Evolutionary conservation across 2,329 filamentous ascomycete genomes (phyloP).

Genomic region (Fusarium beomiforme): DNA sequence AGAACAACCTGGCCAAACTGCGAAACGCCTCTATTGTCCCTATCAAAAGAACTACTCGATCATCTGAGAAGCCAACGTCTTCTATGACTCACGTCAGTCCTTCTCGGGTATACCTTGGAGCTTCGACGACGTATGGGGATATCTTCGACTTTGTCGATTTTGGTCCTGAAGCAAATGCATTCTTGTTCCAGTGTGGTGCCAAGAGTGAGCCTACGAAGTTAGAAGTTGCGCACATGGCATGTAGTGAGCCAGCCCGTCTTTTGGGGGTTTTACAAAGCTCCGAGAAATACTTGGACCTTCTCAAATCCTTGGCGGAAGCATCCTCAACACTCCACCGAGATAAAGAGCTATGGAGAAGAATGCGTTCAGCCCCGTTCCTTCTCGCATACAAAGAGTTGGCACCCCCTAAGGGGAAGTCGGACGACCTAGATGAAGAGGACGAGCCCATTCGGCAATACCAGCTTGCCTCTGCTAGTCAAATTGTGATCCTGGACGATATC

Average conservation of each 20-base stretch:
- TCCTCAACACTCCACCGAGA: constrained; percentile 77
- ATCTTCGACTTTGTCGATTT: constrained; percentile 99
- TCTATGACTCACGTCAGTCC: constrained; percentile 65
- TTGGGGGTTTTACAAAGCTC: constrained; percentile 81
- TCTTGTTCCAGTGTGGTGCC: constrained; percentile 87
- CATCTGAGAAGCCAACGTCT: constrained; percentile 54
- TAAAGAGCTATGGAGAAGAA: constrained; percentile 77
- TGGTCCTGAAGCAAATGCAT: constrained; percentile 85
- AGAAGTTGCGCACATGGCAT: constrained; percentile 87
- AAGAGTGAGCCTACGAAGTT: constrained; percentile 89
- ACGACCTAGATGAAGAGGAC: constrained; percentile 68
- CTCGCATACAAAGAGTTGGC: constrained; percentile 83
- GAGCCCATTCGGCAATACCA: constrained; percentile 80
- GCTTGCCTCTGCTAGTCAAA: constrained; percentile 75
- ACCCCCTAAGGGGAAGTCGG: constrained; percentile 57
- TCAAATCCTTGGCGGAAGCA: constrained; percentile 83
- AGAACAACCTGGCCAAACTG: constrained; percentile 68
- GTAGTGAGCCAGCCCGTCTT: constrained; percentile 82
- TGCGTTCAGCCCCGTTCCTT: constrained; percentile 80
- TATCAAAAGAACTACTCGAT: constrained; percentile 55
- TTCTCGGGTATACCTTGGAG: constrained; percentile 82
- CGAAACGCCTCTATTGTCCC: constrained; percentile 78
- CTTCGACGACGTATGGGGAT: constrained; percentile 74
- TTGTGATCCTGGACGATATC: constrained; percentile 88
- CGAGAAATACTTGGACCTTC: constrained; percentile 86